Percentiles rank a stretch among this genome's conserved stretches.
phyloP scores from a whole-genome alignment of 192 early-diverging fungal genomes.

The Backusella australiensis region DNA sequence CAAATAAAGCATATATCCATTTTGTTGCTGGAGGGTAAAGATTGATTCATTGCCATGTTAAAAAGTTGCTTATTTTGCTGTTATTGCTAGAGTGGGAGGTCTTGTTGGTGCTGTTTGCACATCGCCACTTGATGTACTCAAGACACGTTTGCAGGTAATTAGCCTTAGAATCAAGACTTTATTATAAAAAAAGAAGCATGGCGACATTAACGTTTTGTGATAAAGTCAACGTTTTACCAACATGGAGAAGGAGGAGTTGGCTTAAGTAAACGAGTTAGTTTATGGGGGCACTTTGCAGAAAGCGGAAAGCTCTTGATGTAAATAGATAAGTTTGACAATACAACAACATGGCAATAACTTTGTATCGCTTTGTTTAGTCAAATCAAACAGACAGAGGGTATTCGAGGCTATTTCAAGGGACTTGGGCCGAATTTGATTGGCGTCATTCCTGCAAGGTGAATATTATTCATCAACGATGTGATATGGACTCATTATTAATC shows the following conservation, averaged over 20 bases:
- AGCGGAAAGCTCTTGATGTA: constrained; percentile 48
- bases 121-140: constrained; percentile 92
- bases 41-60: neutral
- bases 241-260: neutral
- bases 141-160: constrained; percentile 86
- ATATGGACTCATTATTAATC: neutral
- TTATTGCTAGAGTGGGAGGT: constrained; percentile 56
- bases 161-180: neutral
- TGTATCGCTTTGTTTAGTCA: constrained; percentile 28
- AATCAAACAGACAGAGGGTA: constrained; percentile 75
- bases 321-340: neutral
- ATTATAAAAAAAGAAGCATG: neutral
- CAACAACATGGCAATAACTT: neutral
- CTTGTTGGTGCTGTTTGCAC: constrained; percentile 84
- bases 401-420: constrained; percentile 89
- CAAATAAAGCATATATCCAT: constrained; percentile 40
- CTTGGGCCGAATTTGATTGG: constrained; percentile 91
- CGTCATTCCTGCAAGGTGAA: constrained; percentile 87
- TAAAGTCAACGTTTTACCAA: constrained; percentile 41
- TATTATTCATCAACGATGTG: neutral
- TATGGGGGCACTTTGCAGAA: constrained; percentile 50
- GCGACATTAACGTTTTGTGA: neutral
- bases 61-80: neutral
- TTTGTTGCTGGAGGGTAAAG: constrained; percentile 68
- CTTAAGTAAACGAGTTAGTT: constrained; percentile 23